phyloP scores from a whole-genome alignment of 768 basidiomycete genomes.

The Suillus tomentosus region DNA sequence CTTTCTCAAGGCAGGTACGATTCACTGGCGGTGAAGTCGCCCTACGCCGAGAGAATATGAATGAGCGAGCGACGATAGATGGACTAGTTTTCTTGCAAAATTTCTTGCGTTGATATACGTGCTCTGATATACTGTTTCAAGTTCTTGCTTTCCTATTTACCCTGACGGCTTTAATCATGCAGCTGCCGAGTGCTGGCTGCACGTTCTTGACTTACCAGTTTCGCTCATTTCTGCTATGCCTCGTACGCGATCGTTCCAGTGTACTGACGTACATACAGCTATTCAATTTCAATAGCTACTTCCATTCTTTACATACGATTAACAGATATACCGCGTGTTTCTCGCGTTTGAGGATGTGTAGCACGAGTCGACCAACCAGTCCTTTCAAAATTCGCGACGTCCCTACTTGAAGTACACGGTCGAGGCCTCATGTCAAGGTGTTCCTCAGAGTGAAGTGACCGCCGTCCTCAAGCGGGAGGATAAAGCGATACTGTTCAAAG shows the following conservation, averaged over 20 bases:
- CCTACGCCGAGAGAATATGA: neutral
- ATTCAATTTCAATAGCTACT: neutral
- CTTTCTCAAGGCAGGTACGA: slow-evolving; percentile 50
- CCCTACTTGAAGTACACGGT: neutral
- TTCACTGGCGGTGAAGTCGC: neutral
- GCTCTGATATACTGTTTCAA: neutral
- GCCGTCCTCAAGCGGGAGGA: neutral
- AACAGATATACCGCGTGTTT: neutral
- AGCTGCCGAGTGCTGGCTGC: neutral
- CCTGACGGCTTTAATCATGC: slow-evolving; percentile 12
- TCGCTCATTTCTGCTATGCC: neutral
- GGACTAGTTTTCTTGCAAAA: slow-evolving; percentile 1
- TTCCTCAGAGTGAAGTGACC: neutral
- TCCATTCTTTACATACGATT: neutral
- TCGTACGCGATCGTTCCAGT: neutral
- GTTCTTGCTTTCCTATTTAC: slow-evolving; percentile 1
- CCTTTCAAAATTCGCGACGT: neutral
- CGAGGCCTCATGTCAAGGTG: neutral
- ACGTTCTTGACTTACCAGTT: neutral
- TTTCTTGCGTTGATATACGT: neutral
- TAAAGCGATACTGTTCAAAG: neutral
- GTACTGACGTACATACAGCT: neutral
- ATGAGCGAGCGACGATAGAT: neutral
- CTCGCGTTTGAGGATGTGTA: neutral
- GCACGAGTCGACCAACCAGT: neutral